Evolutionary conservation across 495 filamentous ascomycete species (phyloP).

Genomic region (Neurospora sp.): DNA sequence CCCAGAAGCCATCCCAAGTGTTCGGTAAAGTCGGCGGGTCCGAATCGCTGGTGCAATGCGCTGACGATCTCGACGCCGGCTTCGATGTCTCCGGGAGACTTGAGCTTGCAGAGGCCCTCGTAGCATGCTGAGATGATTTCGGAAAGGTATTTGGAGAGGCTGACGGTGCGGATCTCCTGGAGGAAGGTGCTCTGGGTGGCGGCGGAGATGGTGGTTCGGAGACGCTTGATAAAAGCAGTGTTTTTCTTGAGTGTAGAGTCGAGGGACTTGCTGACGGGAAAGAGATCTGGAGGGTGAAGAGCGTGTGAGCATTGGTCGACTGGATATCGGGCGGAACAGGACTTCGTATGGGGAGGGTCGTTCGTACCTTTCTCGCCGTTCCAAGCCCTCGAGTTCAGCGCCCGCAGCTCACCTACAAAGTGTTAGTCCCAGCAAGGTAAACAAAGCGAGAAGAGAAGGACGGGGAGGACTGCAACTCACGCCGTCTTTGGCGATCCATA

Average conservation of each 20-base stretch:
- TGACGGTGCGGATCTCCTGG: conserved; percentile 84
- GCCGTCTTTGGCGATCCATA: conserved; percentile 84
- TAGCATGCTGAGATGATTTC: conserved; percentile 98
- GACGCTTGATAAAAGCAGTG: conserved; percentile 94
- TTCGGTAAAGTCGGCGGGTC: conserved; percentile 79
- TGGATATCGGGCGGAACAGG: conserved; percentile 6
- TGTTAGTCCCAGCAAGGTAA: conserved; percentile 13
- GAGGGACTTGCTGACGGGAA: conserved; percentile 67
- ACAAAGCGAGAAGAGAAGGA: background rate
- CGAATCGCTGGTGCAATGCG: conserved; percentile 92
- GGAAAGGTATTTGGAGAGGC: conserved; percentile 93
- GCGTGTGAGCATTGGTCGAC: conserved; percentile 3
- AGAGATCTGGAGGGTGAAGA: conserved; percentile 50
- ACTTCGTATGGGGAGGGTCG: conserved; percentile 1
- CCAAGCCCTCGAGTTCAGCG: conserved; percentile 81
- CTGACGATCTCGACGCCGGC: conserved; percentile 88
- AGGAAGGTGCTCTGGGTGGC: conserved; percentile 72
- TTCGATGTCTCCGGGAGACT: conserved; percentile 79
- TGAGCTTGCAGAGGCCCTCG: conserved; percentile 86
- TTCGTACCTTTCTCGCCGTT: conserved; percentile 68
- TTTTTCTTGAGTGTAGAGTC: conserved; percentile 99
- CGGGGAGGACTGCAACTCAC: conserved; percentile 37
- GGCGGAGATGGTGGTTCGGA: conserved; percentile 79
- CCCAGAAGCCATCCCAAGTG: conserved; percentile 90
- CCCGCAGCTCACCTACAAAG: conserved; percentile 69